Evolutionary conservation across 2,329 filamentous ascomycete genomes (phyloP).

Genomic region (Colletotrichum euphorbiae): DNA sequence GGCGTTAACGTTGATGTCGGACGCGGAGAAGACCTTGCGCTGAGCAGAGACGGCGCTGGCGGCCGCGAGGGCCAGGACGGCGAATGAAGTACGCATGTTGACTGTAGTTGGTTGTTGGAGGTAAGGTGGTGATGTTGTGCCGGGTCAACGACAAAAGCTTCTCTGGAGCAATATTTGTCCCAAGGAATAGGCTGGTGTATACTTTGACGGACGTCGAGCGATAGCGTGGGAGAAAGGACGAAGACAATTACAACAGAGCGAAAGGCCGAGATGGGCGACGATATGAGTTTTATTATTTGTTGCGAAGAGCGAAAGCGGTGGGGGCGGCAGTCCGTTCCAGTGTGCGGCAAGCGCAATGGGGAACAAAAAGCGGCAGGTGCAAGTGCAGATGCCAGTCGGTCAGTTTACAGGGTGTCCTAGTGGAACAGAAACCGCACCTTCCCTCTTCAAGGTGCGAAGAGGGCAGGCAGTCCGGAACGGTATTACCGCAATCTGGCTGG

Average conservation of each 20-base stretch:
- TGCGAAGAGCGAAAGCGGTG: slow-evolving; percentile 5
- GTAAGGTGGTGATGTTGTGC: slow-evolving; percentile 20
- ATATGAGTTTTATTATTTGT: slow-evolving; percentile 35
- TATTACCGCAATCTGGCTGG: slow-evolving; percentile 7
- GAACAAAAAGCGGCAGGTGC: slow-evolving; percentile 11
- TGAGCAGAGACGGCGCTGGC: slow-evolving; percentile 35
- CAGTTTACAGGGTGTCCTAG: slow-evolving; percentile 28
- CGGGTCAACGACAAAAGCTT: background rate
- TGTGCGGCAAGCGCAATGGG: slow-evolving; percentile 26
- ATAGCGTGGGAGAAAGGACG: slow-evolving; percentile 24
- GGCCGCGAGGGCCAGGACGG: slow-evolving; percentile 38
- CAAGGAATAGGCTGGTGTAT: slow-evolving; percentile 34
- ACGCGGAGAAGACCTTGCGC: slow-evolving; percentile 33
- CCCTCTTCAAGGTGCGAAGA: slow-evolving; percentile 28
- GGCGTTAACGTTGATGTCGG: slow-evolving; percentile 34
- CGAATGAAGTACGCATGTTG: slow-evolving; percentile 40
- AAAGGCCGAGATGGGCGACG: slow-evolving; percentile 25
- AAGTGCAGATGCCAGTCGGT: slow-evolving; percentile 8
- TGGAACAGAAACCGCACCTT: slow-evolving; percentile 39
- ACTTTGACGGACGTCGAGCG: slow-evolving; percentile 33
- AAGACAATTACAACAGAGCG: background rate
- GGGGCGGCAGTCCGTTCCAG: slow-evolving; percentile 14
- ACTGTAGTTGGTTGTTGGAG: slow-evolving; percentile 11
- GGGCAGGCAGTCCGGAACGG: slow-evolving; percentile 22
- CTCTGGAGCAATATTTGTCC: slow-evolving; percentile 29